A percentile compares a stretch with the other conserved stretches of the same genome.
Evolutionary conservation across 768 basidiomycete genomes (phyloP).

Genomic region (Termitomyces sp.): DNA sequence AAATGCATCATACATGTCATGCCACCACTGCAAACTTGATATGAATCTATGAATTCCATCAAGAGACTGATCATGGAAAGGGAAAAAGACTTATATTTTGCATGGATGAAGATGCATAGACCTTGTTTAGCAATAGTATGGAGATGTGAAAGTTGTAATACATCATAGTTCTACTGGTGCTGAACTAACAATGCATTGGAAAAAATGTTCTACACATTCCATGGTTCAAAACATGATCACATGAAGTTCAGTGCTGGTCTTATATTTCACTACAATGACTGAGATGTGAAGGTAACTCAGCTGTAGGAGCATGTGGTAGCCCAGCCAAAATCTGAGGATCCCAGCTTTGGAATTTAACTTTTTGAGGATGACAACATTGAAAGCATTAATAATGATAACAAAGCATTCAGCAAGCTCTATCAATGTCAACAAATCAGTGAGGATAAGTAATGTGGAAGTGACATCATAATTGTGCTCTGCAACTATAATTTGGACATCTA

Average conservation of each 20-base stretch:
- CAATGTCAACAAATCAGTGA: slow-evolving; percentile 8
- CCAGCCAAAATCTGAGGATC: not conserved
- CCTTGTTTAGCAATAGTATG: not conserved
- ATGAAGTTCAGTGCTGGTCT: too few species aligned
- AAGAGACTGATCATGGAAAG: not conserved
- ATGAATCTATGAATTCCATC: slow-evolving; percentile 16
- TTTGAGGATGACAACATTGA: not conserved
- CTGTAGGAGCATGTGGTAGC: not conserved
- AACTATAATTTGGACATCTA: slow-evolving; percentile 6
- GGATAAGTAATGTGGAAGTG: slow-evolving; percentile 5
- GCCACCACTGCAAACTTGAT: not conserved
- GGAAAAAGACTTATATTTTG: slow-evolving; percentile 3
- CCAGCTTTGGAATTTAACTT: slow-evolving; percentile 8
- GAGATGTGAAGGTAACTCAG: slow-evolving; percentile 17
- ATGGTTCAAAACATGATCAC: too few species aligned
- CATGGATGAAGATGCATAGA: not conserved
- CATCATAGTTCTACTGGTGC: too few species aligned
- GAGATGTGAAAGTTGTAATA: slow-evolving; percentile 13
- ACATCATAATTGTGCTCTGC: slow-evolving; percentile 3
- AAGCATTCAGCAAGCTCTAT: too few species aligned
- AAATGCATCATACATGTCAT: not conserved
- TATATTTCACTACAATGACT: too few species aligned
- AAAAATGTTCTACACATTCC: too few species aligned
- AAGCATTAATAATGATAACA: slow-evolving; percentile 9
- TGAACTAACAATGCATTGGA: too few species aligned